Base-by-base conservation (phyloP, 257 asterid genomes). In the Petunia secreta region DNA sequence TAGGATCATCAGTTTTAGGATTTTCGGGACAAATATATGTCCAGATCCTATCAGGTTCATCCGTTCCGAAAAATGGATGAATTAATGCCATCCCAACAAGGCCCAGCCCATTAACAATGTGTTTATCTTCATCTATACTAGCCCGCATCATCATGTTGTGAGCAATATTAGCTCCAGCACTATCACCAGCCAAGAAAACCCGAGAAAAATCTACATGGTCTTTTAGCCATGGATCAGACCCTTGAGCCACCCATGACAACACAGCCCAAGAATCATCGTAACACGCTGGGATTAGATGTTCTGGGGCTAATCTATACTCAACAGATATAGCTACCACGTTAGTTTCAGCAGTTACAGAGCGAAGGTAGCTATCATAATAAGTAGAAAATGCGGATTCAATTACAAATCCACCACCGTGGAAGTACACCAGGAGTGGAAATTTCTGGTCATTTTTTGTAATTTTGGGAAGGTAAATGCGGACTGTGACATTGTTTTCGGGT, bases 391-490 rank as follows among this genome's bases (percentile, higher is more conserved):
- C 91, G 0, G 98, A 92, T 73, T 87, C 87, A 41, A 88, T 64
- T 0, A 71, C 58, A 83, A 91, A 93, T 3, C 69, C 99, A 50
- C 98, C 99, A 46, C 99, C 99, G 88, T 95, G 99, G 87, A 83
- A 8, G 90, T 93, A 92, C 79, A 93, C 60, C 64, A 93, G 60
- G 64, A 95, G 85, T 16, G 98, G 97, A 8, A 88, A 90, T 46
- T 86, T 92, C 13, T 64, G 79, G 36, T 50, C 85, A 2, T 81
- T 25, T 0, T 15, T 36, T 80, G 85, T 2, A 57, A 84, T 53
- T 37, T 73, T 79, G 39, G 97, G 97, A 80, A 89, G 92, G 93
- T 63, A 93, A 15, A 94, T 38, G 8, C 98, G 80, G 50, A 87
- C 91, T 2, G 89, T 83, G 2, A 89, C 87, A 5, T 75, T 68